Conservation (phyloP, 2,329 filamentous ascomycete species). For the Beauveria sp. region DNA sequence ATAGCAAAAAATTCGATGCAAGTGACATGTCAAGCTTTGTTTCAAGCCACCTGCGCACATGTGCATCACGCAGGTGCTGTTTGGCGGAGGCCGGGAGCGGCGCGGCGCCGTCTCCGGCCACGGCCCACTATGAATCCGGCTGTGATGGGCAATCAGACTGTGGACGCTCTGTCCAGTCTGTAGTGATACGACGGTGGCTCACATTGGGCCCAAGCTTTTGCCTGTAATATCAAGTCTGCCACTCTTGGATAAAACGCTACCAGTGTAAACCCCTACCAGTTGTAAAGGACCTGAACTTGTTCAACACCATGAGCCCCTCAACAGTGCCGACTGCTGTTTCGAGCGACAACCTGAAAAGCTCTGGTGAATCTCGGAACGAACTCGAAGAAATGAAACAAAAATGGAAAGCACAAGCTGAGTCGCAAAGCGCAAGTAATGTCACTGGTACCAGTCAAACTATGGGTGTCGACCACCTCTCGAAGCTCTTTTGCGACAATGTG, state of each 20-base stretch:
- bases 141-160: background rate
- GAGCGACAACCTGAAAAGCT: background rate
- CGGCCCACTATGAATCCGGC: background rate
- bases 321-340: background rate
- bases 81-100: background rate
- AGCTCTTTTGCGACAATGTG: background rate
- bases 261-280: background rate
- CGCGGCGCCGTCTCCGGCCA: background rate
- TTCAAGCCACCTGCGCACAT: background rate
- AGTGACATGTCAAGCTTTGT: background rate
- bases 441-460: background rate
- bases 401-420: background rate
- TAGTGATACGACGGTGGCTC: background rate
- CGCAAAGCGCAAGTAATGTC: background rate
- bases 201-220: background rate
- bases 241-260: background rate
- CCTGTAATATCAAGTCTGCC: background rate
- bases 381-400: background rate
- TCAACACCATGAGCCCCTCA: background rate
- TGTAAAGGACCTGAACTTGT: background rate
- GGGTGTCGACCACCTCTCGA: background rate
- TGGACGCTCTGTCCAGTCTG: background rate
- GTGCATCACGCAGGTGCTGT: background rate
- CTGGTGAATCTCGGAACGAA: background rate
- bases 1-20: fast-evolving